These are phyloP conservation scores for Moesziomyces parantarcticus DNA, from an alignment of 1,284 basidiomycete genomes.

Conservation along the genomic window DNA sequence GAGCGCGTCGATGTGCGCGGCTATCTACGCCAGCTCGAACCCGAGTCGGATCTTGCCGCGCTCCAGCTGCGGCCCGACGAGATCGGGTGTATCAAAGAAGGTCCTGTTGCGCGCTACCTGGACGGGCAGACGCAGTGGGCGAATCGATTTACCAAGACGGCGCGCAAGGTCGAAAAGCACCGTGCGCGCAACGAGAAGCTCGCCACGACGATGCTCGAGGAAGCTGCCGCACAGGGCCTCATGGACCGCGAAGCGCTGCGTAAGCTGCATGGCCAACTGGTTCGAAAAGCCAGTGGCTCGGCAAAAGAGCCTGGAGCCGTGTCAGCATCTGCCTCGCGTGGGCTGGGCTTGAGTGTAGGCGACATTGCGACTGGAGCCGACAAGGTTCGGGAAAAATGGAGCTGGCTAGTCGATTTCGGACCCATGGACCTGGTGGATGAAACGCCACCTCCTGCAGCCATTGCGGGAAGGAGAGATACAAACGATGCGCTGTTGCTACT, in stretches of 20 bases:
- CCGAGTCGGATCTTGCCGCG: conserved; percentile 75
- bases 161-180: conserved; percentile 38
- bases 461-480: conserved; percentile 57
- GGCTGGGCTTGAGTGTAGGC: conserved; percentile 1
- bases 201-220: conserved; percentile 29
- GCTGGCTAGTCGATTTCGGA: conserved; percentile 37
- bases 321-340: not conserved
- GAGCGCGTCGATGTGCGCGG: conserved; percentile 87
- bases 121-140: conserved; percentile 45
- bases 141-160: conserved; percentile 43
- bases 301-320: not conserved
- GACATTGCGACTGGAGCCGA: conserved; percentile 20
- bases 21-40: conserved; percentile 80
- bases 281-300: conserved; percentile 1
- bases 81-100: conserved; percentile 71
- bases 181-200: conserved; percentile 37
- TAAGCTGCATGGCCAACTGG: conserved; percentile 10
- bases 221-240: conserved; percentile 33
- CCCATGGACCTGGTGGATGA: conserved; percentile 50
- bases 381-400: conserved; percentile 31
- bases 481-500: conserved; percentile 32
- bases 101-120: conserved; percentile 61
- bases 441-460: conserved; percentile 56
- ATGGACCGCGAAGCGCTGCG: conserved; percentile 16
- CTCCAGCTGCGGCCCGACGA: conserved; percentile 75